phyloP scores from a whole-genome alignment of 1,284 basidiomycete genomes.

The Coniophora puteana region DNA sequence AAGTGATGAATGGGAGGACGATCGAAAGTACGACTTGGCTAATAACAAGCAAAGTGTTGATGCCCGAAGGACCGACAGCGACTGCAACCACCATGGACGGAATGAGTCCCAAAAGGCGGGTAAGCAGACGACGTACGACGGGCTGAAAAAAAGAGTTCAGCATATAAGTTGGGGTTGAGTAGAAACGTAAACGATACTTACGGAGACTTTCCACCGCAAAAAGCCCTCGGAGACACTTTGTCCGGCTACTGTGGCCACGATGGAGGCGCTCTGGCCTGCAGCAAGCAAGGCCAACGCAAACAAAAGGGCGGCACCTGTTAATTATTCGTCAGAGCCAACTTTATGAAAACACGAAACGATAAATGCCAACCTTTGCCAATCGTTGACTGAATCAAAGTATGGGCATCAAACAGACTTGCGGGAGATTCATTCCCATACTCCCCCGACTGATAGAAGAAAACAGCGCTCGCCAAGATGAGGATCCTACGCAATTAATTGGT shows the following conservation, averaged over 20 bases:
- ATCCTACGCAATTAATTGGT: conserved; percentile 44
- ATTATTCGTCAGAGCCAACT: conserved; percentile 9
- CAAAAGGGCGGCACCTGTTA: conserved; percentile 68
- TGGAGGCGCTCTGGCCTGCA: conserved; percentile 88
- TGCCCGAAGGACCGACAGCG: conserved; percentile 70
- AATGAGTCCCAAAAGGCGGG: conserved; percentile 83
- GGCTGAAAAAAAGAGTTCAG: too few species aligned
- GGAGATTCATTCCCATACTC: conserved; percentile 35
- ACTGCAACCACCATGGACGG: conserved; percentile 83
- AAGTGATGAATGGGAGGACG: conserved; percentile 83
- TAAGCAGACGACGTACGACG: conserved; percentile 76
- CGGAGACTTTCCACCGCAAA: conserved; percentile 85
- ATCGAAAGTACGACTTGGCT: conserved; percentile 89
- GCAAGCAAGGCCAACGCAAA: conserved; percentile 86
- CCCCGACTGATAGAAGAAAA: conserved; percentile 64
- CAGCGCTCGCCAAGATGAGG: conserved; percentile 63
- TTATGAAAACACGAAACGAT: conserved; percentile 11
- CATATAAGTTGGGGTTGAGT: too few species aligned
- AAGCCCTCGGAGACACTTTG: conserved; percentile 95
- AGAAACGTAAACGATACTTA: too few species aligned
- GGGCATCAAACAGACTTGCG: conserved; percentile 81
- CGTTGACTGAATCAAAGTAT: conserved; percentile 61
- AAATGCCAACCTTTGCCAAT: conserved; percentile 64
- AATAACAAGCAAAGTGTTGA: conserved; percentile 80
- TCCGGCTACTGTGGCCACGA: conserved; percentile 91